Conservation (phyloP, 2,329 filamentous ascomycete genomes). For the Aspergillus sp. region DNA sequence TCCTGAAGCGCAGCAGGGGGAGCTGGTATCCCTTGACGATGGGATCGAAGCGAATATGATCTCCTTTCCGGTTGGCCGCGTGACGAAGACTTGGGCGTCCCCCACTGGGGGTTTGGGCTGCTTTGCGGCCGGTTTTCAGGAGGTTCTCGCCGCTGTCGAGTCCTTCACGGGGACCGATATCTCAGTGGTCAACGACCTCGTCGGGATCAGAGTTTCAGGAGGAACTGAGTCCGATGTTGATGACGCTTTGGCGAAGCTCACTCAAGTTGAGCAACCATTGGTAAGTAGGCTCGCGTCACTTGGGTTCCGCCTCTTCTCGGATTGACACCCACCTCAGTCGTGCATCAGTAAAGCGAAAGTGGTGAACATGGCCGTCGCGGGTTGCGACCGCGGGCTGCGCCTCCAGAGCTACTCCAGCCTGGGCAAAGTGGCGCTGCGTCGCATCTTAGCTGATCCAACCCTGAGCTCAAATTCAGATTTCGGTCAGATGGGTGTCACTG, state of each 20-base stretch:
- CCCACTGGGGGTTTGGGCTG: conserved; percentile 21
- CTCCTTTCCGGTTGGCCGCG: conserved; percentile 4
- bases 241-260: conserved; percentile 27
- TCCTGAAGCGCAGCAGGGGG: conserved; percentile 5
- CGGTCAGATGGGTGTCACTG: conserved; percentile 24
- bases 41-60: conserved; percentile 16
- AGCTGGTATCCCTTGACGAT: conserved; percentile 15
- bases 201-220: conserved; percentile 27
- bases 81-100: conserved; percentile 26
- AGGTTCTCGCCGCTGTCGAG: conserved; percentile 22
- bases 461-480: conserved; percentile 10
- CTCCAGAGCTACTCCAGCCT: conserved; percentile 21
- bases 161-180: conserved; percentile 28
- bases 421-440: conserved; percentile 17
- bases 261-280: conserved; percentile 26
- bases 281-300: conserved; percentile 18
- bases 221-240: conserved; percentile 22
- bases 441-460: conserved; percentile 23
- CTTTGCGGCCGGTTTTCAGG: conserved; percentile 18
- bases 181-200: conserved; percentile 16
- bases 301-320: neutral
- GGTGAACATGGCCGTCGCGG: conserved; percentile 19
- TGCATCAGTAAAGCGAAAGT: conserved; percentile 15
- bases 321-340: conserved; percentile 15
- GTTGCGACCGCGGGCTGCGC: conserved; percentile 10